phyloP scores from a whole-genome alignment of 148 eudicot species.

The Rhododendron henanense region DNA sequence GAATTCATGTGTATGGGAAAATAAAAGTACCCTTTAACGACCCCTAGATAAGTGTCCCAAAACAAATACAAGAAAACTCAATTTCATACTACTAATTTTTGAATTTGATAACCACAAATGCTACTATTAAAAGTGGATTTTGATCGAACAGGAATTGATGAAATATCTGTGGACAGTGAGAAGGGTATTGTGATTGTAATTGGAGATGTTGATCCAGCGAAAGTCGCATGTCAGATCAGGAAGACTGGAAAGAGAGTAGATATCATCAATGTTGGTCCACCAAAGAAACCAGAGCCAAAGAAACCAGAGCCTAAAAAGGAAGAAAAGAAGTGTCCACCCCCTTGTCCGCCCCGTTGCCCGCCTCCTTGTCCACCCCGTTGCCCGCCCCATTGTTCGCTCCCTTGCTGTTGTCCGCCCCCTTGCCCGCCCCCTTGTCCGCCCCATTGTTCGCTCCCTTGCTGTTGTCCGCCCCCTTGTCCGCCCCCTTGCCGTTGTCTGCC shows the following conservation, averaged over 20 bases:
- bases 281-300: background rate
- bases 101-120: background rate
- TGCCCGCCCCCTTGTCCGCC: no score
- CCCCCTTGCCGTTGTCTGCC: no score
- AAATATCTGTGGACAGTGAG: constrained; percentile 16
- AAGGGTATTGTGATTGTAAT: constrained; percentile 24
- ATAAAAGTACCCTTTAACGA: background rate
- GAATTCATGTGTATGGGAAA: background rate
- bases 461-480: no score
- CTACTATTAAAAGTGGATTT: background rate
- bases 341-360: no score
- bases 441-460: no score
- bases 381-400: no score
- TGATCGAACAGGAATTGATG: constrained; percentile 18
- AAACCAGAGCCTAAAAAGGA: no score
- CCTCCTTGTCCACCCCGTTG: no score
- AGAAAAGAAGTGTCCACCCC: background rate
- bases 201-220: constrained; percentile 32
- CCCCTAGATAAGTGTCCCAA: background rate
- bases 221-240: constrained; percentile 3
- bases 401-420: no score
- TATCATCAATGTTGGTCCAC: constrained; percentile 28
- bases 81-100: background rate
- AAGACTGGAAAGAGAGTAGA: constrained; percentile 20
- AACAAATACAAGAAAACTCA: background rate